Evolutionary conservation across 129 eudicot genomes (phyloP), one percentile per base, ranked within the genome.

Genomic region (Smallanthus sonchifolius): DNA sequence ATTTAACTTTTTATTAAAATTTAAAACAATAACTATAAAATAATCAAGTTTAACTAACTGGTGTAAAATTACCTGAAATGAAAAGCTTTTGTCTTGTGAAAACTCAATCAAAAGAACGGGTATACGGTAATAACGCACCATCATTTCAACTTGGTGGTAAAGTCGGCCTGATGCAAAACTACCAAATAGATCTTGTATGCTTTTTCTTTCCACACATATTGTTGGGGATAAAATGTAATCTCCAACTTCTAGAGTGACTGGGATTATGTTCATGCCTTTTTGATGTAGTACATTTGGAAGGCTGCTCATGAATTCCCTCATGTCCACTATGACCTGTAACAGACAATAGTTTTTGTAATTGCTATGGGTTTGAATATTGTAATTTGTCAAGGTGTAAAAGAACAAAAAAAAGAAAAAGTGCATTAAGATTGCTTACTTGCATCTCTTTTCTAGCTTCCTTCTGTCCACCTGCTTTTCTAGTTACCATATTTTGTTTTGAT

Each of bases 241-340:
- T 69, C 99, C 99, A 66, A 94, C 96, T 88, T 94, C 99, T 80
- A 94, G 75, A 38, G 93, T 88, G 32, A 91, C 99, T 6, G 97
- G 99, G 39, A 91, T 83, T 16, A 91, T 94, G 49, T 89, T 88
- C 96, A 94, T 88, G 73, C 99, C 99, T 79, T 88, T 94, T 67
- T 88, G 99, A 86, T 94, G 99, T 69, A 94, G 91, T 14, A 94
- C 99, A 57, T 94, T 94, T 1, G 99, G 99, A 44, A 94, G 96
- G 77, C 92, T 94, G 84, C 99, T 94, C 97, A 91, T 91, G 80
- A 94, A 94, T 82, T 94, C 99, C 83, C 98, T 88, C 97, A 94
- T 94, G 82, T 94, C 97, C 67, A 94, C 99, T 66, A 94, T 94
- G 65, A 94, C 91, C 99, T 94, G 71, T 43, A 20, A 54, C 64